A percentile compares a stretch with the other conserved stretches of the same genome.
phyloP scores from a whole-genome alignment of 2,329 filamentous ascomycete species.

The Pseudomassariella vexata region DNA sequence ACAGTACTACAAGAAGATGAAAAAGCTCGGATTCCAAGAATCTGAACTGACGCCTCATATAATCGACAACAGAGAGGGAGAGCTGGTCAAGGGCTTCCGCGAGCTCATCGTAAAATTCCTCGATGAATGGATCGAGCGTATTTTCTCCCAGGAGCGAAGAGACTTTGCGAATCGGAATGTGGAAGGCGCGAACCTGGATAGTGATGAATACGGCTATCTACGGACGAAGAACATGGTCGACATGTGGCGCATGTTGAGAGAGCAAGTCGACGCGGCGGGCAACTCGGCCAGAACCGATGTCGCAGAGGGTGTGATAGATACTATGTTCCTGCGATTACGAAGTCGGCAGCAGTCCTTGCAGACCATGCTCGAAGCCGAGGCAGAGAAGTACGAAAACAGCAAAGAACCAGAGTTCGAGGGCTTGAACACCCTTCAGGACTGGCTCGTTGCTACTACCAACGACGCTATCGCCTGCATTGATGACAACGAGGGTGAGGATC shows the following conservation, averaged over 20 bases:
- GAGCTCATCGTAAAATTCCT: constrained; percentile 92
- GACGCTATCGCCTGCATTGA: constrained; percentile 98
- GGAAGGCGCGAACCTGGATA: constrained; percentile 71
- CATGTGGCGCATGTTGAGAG: constrained; percentile 95
- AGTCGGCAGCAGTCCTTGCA: constrained; percentile 82
- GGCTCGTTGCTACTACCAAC: constrained; percentile 94
- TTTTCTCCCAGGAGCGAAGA: constrained; percentile 74
- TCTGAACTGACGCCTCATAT: constrained; percentile 79
- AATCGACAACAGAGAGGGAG: constrained; percentile 82
- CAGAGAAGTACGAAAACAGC: constrained; percentile 61
- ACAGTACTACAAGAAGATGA: constrained; percentile 95
- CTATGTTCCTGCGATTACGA: constrained; percentile 87
- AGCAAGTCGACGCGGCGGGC: constrained; percentile 81
- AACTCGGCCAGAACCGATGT: constrained; percentile 85
- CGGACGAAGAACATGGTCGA: constrained; percentile 87
- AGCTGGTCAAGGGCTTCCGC: constrained; percentile 89
- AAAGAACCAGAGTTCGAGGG: constrained; percentile 53
- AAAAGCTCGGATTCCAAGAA: constrained; percentile 73
- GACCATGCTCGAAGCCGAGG: constrained; percentile 81
- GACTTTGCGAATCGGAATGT: constrained; percentile 74
- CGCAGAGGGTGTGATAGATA: constrained; percentile 89
- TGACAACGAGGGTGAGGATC: constrained; percentile 72
- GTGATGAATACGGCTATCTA: constrained; percentile 84
- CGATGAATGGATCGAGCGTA: constrained; percentile 96
- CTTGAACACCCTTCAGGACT: constrained; percentile 83